Base-by-base conservation (phyloP, 306 rosid species). In the Vigna mungo region DNA sequence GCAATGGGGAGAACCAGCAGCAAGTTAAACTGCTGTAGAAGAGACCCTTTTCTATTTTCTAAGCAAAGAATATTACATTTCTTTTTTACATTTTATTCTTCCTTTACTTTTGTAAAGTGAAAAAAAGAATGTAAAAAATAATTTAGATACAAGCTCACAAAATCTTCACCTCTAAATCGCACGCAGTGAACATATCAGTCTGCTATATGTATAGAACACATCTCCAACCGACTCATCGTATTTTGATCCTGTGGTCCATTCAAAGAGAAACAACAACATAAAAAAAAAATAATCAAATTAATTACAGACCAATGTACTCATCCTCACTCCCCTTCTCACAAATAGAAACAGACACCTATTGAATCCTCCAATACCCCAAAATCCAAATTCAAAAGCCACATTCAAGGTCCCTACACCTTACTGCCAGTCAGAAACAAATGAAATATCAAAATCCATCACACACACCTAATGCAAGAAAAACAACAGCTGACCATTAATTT, bases 161-260 rank as follows among this genome's bases (percentile, higher is more conserved):
- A 74, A 55, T 78, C 64, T 71, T 64, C 67, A 73, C 77, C 56
- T 62, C 63, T 39, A 69, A 84, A 71, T 55, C 56, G 71, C 25
- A 3, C 39, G 39, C 36, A 17, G 59, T 25, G 32, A 21, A 66
- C 71, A 61, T 30, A 30, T 44, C 51, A 30, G 48, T 70, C 63
- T 4, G 60, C 12, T 17, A 6, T 48, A 34, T n/a, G 47, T 21
- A 68, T 6, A 11, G 61, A 65, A 65, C 68, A 34, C 46, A 30
- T 37, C 68, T 53, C 37, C 77, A 32, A 44, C 54, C 77, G 25
- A 44, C 54, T 91, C 87, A 88, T 18, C 15, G 14, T 63, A 91
- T 46, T 56, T 79, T 84, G 84, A 89, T 80, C 94, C 97, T 91
- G 94, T 86, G 68, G 9, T 81, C 68, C 84, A 62, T 34, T 55